A percentile compares a stretch with the other conserved stretches of the same genome.
These are phyloP conservation scores for Blastocystis sp. DNA, from an alignment of 352 stramenopile species.

Conservation along the genomic window DNA sequence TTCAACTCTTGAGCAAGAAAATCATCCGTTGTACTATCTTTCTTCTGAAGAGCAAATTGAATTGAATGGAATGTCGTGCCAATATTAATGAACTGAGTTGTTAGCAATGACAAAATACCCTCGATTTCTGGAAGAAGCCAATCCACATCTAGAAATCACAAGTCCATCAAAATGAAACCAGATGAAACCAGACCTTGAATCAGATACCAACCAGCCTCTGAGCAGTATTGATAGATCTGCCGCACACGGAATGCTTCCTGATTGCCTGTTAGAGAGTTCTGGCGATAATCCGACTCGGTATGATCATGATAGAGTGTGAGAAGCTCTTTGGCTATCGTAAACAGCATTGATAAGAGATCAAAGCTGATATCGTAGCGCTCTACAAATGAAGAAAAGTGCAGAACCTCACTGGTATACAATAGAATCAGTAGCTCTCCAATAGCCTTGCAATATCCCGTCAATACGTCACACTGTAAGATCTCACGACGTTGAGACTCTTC, in stretches of 20 bases:
- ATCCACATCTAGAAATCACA: neutral
- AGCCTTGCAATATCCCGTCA: constrained; percentile 23
- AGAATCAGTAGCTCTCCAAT: constrained; percentile 18
- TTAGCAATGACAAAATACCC: neutral
- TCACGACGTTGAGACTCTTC: neutral
- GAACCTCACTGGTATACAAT: constrained; percentile 4
- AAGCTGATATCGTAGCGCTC: constrained; percentile 24
- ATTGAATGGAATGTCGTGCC: constrained; percentile 36
- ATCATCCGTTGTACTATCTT: neutral
- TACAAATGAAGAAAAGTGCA: neutral
- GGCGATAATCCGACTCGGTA: neutral
- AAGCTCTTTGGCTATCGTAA: neutral
- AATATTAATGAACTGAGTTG: neutral
- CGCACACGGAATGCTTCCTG: neutral
- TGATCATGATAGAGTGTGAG: neutral
- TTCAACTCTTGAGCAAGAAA: neutral
- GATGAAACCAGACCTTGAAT: neutral
- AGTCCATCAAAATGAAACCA: neutral
- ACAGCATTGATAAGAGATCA: neutral
- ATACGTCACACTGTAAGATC: neutral
- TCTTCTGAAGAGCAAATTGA: neutral
- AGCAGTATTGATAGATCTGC: constrained; percentile 13
- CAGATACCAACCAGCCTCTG: constrained; percentile 23
- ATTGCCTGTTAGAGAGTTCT: constrained; percentile 12
- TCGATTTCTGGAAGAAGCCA: constrained; percentile 57